Evolutionary conservation across 2,329 filamentous ascomycete species (phyloP), one percentile per base, ranked within the genome.

Genomic region (Colletotrichum sp.): DNA sequence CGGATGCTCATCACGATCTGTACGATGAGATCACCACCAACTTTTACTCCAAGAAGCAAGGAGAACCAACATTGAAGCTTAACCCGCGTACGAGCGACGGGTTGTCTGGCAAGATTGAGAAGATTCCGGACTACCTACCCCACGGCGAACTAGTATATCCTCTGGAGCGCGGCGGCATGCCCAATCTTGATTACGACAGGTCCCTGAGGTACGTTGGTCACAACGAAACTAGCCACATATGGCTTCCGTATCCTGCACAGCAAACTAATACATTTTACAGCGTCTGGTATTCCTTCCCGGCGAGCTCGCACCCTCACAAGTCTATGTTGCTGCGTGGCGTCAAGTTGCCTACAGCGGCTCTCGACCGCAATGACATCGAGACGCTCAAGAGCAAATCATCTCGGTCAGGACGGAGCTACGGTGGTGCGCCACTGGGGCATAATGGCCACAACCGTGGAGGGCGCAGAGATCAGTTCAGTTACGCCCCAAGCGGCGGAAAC

Each of bases 41-140:
- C 71, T 98, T 99, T 83, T 99, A 98, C 84, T 96, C 95, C 24
- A 99, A 98, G 86, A 95, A 95, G 80, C 92, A 95, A 78, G 93
- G 90, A 3, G 86, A 88, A 4, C 85, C 90, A 0, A 92, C 92
- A 77, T 91, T 95, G 82, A 93, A 92, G 79, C 89, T 99, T 63
- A 93, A 98, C 79, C 92, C 95, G 44, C 90, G 91, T 68, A 88
- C 92, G 26, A 98, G 94, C 77, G 93, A 94, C 77, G 96, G 96
- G 4, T 86, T 99, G 4, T 91, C 94, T 5, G 97, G 97, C 39
- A 92, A 91, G 68, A 91, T 98, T 28, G 93, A 94, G 82, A 98
- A 97, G 81, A 94, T 97, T 76, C 93, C 95, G 8, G 90, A 92
- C 3, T 98, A 98, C 84, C 90, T 98, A 15, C 96, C 97, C 3